phyloP scores from a whole-genome alignment of 2,329 filamentous ascomycete genomes.

The Penicillium rolfsii region DNA sequence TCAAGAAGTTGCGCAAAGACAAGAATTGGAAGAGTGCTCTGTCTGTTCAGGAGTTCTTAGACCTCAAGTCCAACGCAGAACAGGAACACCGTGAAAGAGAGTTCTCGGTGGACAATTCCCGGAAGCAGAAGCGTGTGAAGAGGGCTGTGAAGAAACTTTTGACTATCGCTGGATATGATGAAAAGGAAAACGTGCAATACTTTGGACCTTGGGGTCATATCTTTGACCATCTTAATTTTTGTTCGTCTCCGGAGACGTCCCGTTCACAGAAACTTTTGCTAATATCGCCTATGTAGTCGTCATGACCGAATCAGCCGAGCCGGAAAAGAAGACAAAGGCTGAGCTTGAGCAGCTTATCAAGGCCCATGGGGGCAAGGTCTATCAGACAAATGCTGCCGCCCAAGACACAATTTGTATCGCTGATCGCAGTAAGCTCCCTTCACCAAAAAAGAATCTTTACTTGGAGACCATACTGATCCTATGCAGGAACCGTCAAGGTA shows the following conservation, averaged over 20 bases:
- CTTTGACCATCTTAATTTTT: conserved; percentile 79
- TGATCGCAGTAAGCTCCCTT: conserved; percentile 63
- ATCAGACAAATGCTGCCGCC: conserved; percentile 69
- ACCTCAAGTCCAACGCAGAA: conserved; percentile 70
- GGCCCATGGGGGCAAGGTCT: conserved; percentile 76
- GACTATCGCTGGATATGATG: conserved; percentile 72
- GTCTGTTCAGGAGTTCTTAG: conserved; percentile 74
- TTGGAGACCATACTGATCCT: conserved; percentile 17
- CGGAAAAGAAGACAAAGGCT: conserved; percentile 73
- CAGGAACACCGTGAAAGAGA: conserved; percentile 72
- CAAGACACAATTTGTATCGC: conserved; percentile 72
- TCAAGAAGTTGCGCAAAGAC: conserved; percentile 79
- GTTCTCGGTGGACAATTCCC: conserved; percentile 69
- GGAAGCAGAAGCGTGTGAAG: conserved; percentile 64
- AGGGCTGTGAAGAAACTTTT: conserved; percentile 67
- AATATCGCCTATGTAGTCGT: conserved; percentile 52
- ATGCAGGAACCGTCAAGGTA: conserved; percentile 68
- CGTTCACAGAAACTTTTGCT: background rate
- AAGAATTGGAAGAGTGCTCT: conserved; percentile 81
- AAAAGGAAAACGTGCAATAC: conserved; percentile 55
- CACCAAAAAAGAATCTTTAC: background rate
- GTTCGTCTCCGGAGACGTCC: conserved; percentile 37
- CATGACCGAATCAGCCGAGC: conserved; percentile 72
- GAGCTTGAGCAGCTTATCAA: conserved; percentile 83
- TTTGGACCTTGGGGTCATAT: conserved; percentile 63